Base-by-base conservation (phyloP, 768 basidiomycete genomes). In the Fibroporia radiculosa region DNA sequence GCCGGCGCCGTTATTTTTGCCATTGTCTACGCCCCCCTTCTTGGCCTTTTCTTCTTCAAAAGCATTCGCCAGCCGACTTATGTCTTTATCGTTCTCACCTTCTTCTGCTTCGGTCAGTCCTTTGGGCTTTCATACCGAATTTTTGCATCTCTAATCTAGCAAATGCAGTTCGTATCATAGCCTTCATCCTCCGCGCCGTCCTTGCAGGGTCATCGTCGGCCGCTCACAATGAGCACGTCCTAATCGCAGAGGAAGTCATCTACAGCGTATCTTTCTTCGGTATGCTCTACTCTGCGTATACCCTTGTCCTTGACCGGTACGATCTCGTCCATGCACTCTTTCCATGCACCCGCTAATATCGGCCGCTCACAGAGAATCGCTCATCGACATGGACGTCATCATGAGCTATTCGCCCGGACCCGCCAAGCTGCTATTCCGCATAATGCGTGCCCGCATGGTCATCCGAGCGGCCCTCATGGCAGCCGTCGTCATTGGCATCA, bases 241-340 rank as follows among this genome's bases (percentile, higher is more conserved):
- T 63, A 23, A 48, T 64, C 40, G 49, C 64, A n/a, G 57, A 56
- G 40, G 51, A 58, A 43, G 47, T 65, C 44, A 25, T 66, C 16
- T 67, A 66, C 48, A 64, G 59, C 35, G 55, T 60, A 14, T 65
- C 64, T 33, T 64, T 66, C 59, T 66, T 62, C 20, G 62, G 59
- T 49, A 40, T 66, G 31, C 38, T 66, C 6, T 66, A 62, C 40
- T 65, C 60, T 11, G 57, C 63, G 14, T 64, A 66, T 44, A 58
- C 50, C 16, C 57, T 66, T 8, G 62, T 62, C 13, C 42, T 63
- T 10, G 63, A 66, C 36, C 52, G 63, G 63, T 63, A 22, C 14
- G 47, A 25, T 34, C 23, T 28, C 18, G 18, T 23, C 1, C 42
- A n/a, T n/a, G n/a, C n/a, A 20, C 6, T 44, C 4, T 5, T 42